phyloP scores from a whole-genome alignment of 192 early-diverging fungal genomes.

The Entomortierella lignicola region DNA sequence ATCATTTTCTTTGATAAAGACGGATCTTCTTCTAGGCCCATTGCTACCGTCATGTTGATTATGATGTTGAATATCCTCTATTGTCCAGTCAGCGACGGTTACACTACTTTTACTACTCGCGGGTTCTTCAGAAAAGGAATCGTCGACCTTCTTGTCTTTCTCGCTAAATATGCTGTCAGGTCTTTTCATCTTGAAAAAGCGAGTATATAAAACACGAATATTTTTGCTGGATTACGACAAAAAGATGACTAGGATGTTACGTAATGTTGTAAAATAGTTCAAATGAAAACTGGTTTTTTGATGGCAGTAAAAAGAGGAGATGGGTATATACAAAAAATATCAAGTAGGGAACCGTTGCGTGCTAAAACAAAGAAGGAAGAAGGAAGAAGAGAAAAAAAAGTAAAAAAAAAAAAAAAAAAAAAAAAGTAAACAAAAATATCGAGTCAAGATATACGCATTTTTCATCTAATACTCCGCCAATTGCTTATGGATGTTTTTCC shows the following conservation, averaged over 20 bases:
- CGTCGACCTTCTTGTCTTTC: background rate
- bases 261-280: too few species aligned
- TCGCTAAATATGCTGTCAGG: background rate
- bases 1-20: too few species aligned
- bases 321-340: background rate
- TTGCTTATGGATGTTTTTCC: too few species aligned
- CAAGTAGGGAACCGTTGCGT: too few species aligned
- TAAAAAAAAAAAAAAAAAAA: background rate
- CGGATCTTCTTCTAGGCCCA: too few species aligned
- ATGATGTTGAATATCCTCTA: background rate
- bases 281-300: background rate
- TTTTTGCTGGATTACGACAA: too few species aligned
- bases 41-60: background rate
- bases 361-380: too few species aligned
- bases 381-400: background rate
- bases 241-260: too few species aligned
- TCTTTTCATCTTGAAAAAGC: background rate
- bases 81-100: background rate
- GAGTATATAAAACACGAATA: background rate
- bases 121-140: background rate
- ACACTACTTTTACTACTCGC: background rate
- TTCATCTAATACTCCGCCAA: background rate
- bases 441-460: background rate
- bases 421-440: constrained; percentile 1
- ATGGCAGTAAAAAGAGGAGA: background rate